Evolutionary conservation across 495 filamentous ascomycete species (phyloP).

Genomic region (Hyaloscypha finlandica): DNA sequence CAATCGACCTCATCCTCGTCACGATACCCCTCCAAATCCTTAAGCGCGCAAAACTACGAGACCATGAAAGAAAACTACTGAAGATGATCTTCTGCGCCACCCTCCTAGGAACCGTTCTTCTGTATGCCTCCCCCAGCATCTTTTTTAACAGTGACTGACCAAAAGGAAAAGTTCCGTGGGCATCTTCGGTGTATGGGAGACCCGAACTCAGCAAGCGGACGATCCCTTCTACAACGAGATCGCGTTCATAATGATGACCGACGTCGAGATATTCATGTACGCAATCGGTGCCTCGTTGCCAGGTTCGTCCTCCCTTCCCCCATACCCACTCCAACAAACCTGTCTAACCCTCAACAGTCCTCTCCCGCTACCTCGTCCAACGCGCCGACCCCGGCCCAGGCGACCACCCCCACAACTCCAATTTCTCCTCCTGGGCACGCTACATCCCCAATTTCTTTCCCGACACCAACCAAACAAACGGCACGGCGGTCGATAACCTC

Average conservation of each 20-base stretch:
- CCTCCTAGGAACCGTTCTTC: conserved; percentile 24
- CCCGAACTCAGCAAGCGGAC: not conserved
- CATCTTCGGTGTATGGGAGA: conserved; percentile 22
- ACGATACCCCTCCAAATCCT: conserved; percentile 18
- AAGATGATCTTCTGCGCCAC: conserved; percentile 24
- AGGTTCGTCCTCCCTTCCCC: conserved; percentile 12
- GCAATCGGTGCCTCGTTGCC: conserved; percentile 27
- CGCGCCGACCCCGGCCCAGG: not conserved
- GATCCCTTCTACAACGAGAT: conserved; percentile 21
- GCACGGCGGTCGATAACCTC: not conserved
- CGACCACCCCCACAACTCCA: conserved; percentile 14
- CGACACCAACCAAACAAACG: not conserved
- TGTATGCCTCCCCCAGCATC: conserved; percentile 6
- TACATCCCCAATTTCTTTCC: conserved; percentile 24
- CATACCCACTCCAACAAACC: not conserved
- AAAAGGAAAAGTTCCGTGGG: conserved; percentile 9
- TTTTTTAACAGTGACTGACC: not conserved
- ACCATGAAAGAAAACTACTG: conserved; percentile 19
- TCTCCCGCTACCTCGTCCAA: conserved; percentile 21
- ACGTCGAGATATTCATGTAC: conserved; percentile 31
- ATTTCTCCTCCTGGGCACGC: conserved; percentile 24
- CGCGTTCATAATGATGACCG: conserved; percentile 23
- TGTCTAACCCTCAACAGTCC: conserved; percentile 4
- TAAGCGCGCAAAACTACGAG: conserved; percentile 2
- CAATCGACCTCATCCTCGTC: conserved; percentile 24